Evolutionary conservation across 2,329 filamentous ascomycete genomes (phyloP).

Genomic region (Ophiosphaerella narmari): DNA sequence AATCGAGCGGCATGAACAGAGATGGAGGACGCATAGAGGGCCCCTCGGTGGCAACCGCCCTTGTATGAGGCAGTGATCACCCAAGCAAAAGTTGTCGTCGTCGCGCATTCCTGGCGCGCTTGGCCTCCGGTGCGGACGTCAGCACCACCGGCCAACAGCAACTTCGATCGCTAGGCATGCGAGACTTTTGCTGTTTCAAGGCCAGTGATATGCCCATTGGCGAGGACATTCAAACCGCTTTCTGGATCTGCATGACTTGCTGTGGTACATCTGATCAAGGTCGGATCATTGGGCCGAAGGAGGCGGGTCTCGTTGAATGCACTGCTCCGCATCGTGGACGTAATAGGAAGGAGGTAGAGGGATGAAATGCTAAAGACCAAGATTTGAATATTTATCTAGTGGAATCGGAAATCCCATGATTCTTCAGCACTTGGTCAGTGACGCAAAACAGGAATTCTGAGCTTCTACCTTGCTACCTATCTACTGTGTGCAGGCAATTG

Average conservation of each 20-base stretch:
- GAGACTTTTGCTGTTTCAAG: conserved; percentile 13
- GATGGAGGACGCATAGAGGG: conserved; percentile 7
- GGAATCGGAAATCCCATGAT: no score
- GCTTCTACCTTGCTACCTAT: no score
- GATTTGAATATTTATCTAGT: no score
- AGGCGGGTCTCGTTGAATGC: no score
- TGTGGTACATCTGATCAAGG: not conserved
- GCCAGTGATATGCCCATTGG: conserved; percentile 8
- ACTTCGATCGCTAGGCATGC: conserved; percentile 7
- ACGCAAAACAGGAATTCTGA: no score
- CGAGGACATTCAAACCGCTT: conserved; percentile 8
- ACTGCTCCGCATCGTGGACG: no score
- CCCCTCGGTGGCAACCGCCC: conserved; percentile 21
- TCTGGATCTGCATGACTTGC: conserved; percentile 6
- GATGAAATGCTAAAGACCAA: no score
- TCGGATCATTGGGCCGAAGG: not conserved
- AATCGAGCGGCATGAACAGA: not conserved
- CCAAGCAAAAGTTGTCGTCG: not conserved
- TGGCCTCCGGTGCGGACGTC: conserved; percentile 24
- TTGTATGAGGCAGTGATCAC: conserved; percentile 8
- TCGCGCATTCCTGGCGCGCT: conserved; percentile 21
- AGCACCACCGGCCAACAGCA: conserved; percentile 7
- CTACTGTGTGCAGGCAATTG: no score
- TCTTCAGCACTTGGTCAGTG: no score
- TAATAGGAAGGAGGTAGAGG: no score